Evolutionary conservation across 139 green algal genomes (phyloP), one percentile per base, ranked within the genome.

Genomic region (Prasinococcaceae sp.): DNA sequence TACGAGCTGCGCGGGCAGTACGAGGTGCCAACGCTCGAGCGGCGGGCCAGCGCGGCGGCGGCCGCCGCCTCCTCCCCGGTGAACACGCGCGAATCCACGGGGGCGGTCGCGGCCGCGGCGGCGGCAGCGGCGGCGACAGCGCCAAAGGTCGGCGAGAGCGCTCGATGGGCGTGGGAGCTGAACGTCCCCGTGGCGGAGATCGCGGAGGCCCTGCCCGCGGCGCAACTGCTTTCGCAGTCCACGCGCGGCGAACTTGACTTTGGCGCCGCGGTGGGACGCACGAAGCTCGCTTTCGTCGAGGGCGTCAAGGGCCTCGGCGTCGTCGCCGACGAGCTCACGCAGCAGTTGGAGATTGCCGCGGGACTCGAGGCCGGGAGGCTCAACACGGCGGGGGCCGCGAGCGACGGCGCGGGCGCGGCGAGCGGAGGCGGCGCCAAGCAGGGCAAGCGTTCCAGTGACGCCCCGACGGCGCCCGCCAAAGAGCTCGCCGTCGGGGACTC

Each of bases 1-100:
- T 73, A 73, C 35, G 65, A 73, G 51, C 19, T 73, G 36, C 39
- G 59, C 23, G 63, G 63, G 6, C 55, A 73, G 61, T 73, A 73
- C 30, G 53, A 69, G 6, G 52, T 73, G 16, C 65, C 65, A 12
- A n/a, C n/a, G n/a, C n/a, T n/a, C n/a, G n/a, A n/a, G n/a, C n/a
- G n/a, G n/a, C n/a, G n/a, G n/a, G n/a, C n/a, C n/a, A n/a, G n/a
- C n/a, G n/a, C n/a, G n/a, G n/a, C n/a, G n/a, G n/a, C n/a, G n/a
- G n/a, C n/a, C n/a, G n/a, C n/a, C n/a, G n/a, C n/a, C n/a, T n/a
- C n/a, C n/a, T n/a, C n/a, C n/a, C n/a, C n/a, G n/a, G n/a, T n/a
- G n/a, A n/a, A n/a, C n/a, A n/a, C n/a, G n/a, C n/a, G n/a, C n/a
- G n/a, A n/a, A n/a, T n/a, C n/a, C n/a, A n/a, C n/a, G n/a, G n/a